phyloP scores from a whole-genome alignment of 805 yeast genomes.

The Metschnikowia picachoensis region DNA sequence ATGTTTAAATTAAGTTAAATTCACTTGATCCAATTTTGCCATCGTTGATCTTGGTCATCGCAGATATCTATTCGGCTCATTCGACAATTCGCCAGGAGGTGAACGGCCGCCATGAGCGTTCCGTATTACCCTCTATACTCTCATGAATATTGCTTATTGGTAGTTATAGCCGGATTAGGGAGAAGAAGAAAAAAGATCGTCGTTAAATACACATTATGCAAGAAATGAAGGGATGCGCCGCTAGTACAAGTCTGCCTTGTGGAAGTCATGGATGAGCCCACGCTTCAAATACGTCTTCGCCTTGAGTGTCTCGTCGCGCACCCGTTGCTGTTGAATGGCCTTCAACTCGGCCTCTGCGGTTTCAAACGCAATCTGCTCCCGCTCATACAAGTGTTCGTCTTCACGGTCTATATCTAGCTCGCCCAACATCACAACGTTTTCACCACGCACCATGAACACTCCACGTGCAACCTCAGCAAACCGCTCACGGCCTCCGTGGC shows the following conservation, averaged over 20 bases:
- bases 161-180: background rate
- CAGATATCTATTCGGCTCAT: too few species aligned
- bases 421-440: slow-evolving; percentile 90
- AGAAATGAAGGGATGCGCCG: slow-evolving; percentile 13
- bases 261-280: slow-evolving; percentile 57
- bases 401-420: slow-evolving; percentile 88
- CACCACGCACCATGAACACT: slow-evolving; percentile 88
- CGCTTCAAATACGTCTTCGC: slow-evolving; percentile 46
- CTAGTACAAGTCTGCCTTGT: slow-evolving; percentile 52
- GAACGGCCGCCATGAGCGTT: too few species aligned
- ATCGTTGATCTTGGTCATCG: too few species aligned
- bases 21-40: too few species aligned
- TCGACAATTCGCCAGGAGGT: too few species aligned
- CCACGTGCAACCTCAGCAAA: slow-evolving; percentile 81
- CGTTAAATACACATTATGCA: slow-evolving; percentile 14
- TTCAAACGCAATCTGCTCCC: slow-evolving; percentile 57
- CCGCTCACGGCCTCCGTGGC: slow-evolving; percentile 39
- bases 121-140: too few species aligned
- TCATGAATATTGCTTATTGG: too few species aligned
- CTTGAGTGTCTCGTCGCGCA: slow-evolving; percentile 41
- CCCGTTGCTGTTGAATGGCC: slow-evolving; percentile 27
- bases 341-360: slow-evolving; percentile 51
- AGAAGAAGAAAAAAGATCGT: slow-evolving; percentile 1
- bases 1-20: too few species aligned
- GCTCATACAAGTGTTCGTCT: slow-evolving; percentile 58